phyloP scores from a whole-genome alignment of 2,329 filamentous ascomycete species.

The Colletotrichum zoysiae region DNA sequence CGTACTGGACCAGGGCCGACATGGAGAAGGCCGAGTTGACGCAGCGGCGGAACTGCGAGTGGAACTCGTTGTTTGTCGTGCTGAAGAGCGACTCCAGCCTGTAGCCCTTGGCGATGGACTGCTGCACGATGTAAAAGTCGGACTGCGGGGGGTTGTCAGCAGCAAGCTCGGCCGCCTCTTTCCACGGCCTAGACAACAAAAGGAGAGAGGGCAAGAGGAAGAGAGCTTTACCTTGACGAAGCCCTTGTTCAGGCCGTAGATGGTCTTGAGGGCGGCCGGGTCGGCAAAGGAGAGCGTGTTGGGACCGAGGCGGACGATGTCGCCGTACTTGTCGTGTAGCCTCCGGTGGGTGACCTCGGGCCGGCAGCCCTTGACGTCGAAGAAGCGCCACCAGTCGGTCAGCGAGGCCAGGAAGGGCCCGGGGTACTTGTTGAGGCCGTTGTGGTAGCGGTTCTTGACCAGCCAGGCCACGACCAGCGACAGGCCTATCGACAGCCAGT shows the following conservation, averaged over 20 bases:
- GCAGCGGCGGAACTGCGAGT: constrained; percentile 79
- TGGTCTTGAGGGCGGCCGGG: constrained; percentile 78
- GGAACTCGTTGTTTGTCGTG: constrained; percentile 80
- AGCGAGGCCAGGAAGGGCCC: constrained; percentile 76
- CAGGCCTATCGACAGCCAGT: constrained; percentile 58
- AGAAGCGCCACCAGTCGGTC: constrained; percentile 78
- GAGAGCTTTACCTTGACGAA: constrained; percentile 73
- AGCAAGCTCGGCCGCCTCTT: not conserved
- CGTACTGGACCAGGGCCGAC: constrained; percentile 81
- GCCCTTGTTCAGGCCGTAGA: constrained; percentile 87
- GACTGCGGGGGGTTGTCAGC: constrained; percentile 62
- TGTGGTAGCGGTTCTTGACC: constrained; percentile 62
- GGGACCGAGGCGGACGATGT: constrained; percentile 80
- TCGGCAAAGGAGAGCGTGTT: constrained; percentile 81
- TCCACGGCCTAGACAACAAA: constrained; percentile 28
- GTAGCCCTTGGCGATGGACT: constrained; percentile 76
- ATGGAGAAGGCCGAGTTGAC: constrained; percentile 84
- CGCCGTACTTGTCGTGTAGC: constrained; percentile 78
- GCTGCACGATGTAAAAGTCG: constrained; percentile 84
- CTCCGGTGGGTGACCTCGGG: constrained; percentile 76
- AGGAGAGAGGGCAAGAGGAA: not conserved
- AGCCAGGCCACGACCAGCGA: constrained; percentile 56
- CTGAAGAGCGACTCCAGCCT: constrained; percentile 81
- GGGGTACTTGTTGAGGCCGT: constrained; percentile 77
- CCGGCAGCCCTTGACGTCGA: constrained; percentile 73